Conservation (phyloP, 108 stramenopile genomes). For the Nannochloropsis oceanica region DNA sequence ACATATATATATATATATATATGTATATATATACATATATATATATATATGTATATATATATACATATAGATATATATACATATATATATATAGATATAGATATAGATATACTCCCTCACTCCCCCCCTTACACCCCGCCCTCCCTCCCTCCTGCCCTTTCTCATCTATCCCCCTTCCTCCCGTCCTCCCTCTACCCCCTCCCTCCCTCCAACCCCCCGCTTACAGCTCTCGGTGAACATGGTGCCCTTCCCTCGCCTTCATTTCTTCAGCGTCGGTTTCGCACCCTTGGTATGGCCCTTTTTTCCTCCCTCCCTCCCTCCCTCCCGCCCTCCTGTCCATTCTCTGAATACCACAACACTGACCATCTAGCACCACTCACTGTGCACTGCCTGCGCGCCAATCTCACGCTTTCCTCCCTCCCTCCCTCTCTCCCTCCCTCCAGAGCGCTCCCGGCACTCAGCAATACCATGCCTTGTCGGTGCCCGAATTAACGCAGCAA, state of each 20-base stretch:
- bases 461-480: conserved; percentile 86
- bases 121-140: background rate
- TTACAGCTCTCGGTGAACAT: conserved; percentile 79
- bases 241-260: conserved; percentile 96
- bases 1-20: too few species aligned
- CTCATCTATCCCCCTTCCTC: background rate
- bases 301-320: background rate
- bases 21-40: too few species aligned
- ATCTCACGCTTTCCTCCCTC: background rate
- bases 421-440: background rate
- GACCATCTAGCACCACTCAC: background rate
- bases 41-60: too few species aligned
- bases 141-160: background rate
- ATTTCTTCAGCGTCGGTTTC: conserved; percentile 96
- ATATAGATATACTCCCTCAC: background rate
- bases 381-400: background rate
- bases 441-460: conserved; percentile 68
- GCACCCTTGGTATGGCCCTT: conserved; percentile 45
- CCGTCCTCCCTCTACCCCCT: background rate
- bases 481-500: conserved; percentile 89
- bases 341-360: background rate
- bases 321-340: too few species aligned
- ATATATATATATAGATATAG: too few species aligned
- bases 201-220: background rate
- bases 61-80: too few species aligned